Conservation (phyloP, 352 stramenopile species). For the Phytopythium helicoides region DNA sequence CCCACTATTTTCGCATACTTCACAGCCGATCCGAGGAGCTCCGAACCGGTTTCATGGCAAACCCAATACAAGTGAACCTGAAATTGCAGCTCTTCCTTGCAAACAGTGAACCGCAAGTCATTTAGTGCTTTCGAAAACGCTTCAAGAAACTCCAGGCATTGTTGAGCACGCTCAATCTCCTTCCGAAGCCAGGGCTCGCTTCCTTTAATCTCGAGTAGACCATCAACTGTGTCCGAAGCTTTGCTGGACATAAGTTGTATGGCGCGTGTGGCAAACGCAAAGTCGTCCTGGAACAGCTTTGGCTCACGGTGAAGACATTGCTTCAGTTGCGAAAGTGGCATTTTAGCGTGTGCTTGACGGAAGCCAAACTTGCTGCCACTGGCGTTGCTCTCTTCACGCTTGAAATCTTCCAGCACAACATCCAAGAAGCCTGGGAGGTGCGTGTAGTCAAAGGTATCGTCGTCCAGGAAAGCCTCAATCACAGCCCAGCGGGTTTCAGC, state of each 20-base stretch:
- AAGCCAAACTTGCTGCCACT: constrained; percentile 40
- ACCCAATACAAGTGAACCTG: too few relatives aligned
- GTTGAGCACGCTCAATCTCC: too few relatives aligned
- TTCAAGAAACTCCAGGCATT: too few relatives aligned
- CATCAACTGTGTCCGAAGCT: constrained; percentile 12
- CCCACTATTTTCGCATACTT: too few relatives aligned
- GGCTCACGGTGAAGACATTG: constrained; percentile 20
- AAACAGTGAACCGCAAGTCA: too few relatives aligned
- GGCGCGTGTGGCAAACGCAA: constrained; percentile 24
- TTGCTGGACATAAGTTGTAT: constrained; percentile 22
- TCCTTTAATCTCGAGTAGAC: background rate
- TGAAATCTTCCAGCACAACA: constrained; percentile 42
- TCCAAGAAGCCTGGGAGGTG: constrained; percentile 40
- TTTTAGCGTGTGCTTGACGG: constrained; percentile 23
- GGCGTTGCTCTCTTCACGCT: constrained; percentile 10
- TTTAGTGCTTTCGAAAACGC: too few relatives aligned
- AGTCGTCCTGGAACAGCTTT: constrained; percentile 25
- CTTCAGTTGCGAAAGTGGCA: constrained; percentile 37
- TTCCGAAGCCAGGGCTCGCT: background rate
- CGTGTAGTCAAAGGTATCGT: constrained; percentile 33
- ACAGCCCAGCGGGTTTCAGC: constrained; percentile 19
- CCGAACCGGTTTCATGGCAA: too few relatives aligned
- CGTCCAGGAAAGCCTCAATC: constrained; percentile 36
- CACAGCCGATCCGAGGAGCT: too few relatives aligned
- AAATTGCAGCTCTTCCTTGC: too few relatives aligned